phyloP scores from a whole-genome alignment of 345 rosid species.

The Rhizophora apiculata region DNA sequence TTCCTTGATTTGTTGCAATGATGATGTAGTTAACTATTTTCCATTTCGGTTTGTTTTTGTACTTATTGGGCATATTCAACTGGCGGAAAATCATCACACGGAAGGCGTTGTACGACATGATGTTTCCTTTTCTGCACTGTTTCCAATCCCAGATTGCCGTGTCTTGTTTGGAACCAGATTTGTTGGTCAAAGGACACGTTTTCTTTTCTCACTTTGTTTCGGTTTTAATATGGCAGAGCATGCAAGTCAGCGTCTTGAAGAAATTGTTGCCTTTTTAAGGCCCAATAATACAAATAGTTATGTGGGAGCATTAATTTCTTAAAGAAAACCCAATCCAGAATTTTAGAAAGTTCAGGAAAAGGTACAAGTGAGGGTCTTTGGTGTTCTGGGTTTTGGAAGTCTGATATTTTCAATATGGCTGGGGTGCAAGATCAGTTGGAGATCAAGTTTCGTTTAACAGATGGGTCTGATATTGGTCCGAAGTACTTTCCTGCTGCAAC shows the following conservation, averaged over 20 bases:
- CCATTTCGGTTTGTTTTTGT: too few species aligned
- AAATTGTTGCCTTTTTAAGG: slow-evolving; percentile 11
- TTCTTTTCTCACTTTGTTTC: slow-evolving; percentile 6
- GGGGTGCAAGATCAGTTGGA: slow-evolving; percentile 74
- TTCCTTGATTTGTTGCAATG: too few species aligned
- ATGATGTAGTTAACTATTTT: too few species aligned
- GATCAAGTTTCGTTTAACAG: slow-evolving; percentile 87
- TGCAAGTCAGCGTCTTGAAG: slow-evolving; percentile 14
- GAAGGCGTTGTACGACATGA: not conserved
- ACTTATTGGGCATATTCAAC: not conserved
- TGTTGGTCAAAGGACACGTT: not conserved
- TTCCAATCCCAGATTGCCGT: slow-evolving; percentile 8
- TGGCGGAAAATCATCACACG: not conserved
- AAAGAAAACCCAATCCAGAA: slow-evolving; percentile 16
- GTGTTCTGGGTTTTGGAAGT: slow-evolving; percentile 14
- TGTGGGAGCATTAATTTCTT: slow-evolving; percentile 19
- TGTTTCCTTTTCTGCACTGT: slow-evolving; percentile 5
- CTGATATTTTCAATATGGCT: slow-evolving; percentile 50
- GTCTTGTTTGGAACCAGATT: slow-evolving; percentile 6
- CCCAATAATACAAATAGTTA: slow-evolving; percentile 9
- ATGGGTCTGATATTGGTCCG: slow-evolving; percentile 96
- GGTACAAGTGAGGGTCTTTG: slow-evolving; percentile 18
- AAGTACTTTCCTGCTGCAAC: slow-evolving; percentile 78
- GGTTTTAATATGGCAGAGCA: slow-evolving; percentile 28
- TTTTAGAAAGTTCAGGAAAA: slow-evolving; percentile 16